These are phyloP conservation scores for Beauveria varroae DNA, from an alignment of 2,329 filamentous ascomycete genomes.

Conservation along the genomic window DNA sequence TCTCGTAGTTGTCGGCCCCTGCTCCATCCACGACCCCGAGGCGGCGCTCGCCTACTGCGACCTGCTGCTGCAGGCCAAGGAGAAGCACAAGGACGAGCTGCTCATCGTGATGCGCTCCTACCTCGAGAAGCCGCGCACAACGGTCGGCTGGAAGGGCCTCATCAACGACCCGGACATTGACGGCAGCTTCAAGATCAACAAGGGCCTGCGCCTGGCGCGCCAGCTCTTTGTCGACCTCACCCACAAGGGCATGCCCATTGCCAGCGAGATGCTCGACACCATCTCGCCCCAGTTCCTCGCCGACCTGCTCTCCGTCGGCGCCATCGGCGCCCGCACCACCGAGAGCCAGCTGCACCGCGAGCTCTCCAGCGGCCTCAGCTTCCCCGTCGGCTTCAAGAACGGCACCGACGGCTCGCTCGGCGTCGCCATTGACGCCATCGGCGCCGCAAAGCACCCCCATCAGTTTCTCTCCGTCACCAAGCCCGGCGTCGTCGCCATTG, in stretches of 20 bases:
- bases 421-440: conserved; percentile 94
- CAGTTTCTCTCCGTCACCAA: conserved; percentile 98
- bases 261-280: conserved; percentile 96
- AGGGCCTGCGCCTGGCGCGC: conserved; percentile 85
- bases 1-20: conserved; percentile 89
- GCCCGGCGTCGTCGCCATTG: conserved; percentile 91
- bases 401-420: conserved; percentile 88
- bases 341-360: conserved; percentile 96
- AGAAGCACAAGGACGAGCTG: conserved; percentile 75
- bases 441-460: conserved; percentile 83
- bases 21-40: conserved; percentile 93
- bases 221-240: conserved; percentile 93
- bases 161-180: conserved; percentile 99
- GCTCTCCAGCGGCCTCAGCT: conserved; percentile 87
- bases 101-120: conserved; percentile 97
- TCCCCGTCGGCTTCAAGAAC: conserved; percentile 99
- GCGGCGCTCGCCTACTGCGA: conserved; percentile 80
- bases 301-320: conserved; percentile 89
- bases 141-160: conserved; percentile 97
- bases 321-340: conserved; percentile 91
- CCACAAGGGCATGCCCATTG: conserved; percentile 81
- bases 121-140: conserved; percentile 97
- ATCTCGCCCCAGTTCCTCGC: conserved; percentile 97
- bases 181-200: conserved; percentile 97
- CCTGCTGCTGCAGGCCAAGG: conserved; percentile 66